Base-by-base conservation (phyloP, 2,329 filamentous ascomycete species). In the Sporothrix humicola region DNA sequence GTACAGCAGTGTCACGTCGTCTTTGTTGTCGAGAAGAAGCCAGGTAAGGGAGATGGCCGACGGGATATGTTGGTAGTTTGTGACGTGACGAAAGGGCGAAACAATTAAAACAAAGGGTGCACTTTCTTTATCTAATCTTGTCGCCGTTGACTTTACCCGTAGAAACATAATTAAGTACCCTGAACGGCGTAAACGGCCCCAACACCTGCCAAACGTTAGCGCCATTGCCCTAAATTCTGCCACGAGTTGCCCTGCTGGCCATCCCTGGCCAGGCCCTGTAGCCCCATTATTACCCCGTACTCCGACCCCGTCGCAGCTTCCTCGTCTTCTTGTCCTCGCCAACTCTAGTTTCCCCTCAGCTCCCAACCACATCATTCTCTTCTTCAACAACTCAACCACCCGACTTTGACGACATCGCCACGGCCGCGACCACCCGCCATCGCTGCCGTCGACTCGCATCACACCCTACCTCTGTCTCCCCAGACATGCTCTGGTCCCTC, bases 401-500 rank as follows among this genome's bases (percentile, higher is more conserved):
- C 3, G 31, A 37, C 20, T 23, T 31, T 17, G 26, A 59, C 56
- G 13, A 66, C 66, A 56, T 56, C 26, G 42, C 37, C 48, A 54
- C 46, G 66, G 66, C 61, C 42, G 61, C 61, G n/a, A 66, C 31
- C 42, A 48, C 17, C 42, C 42, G 4, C 44, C n/a, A 20, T n/a
- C 42, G 61, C 61, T 5, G 61, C 61, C 61, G 42, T 26, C 15
- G n/a, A 5, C n/a, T 6, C 26, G 20, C 3, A 15, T 8, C 5
- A 15, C n/a, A 37, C 23, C 7, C 31, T 37, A n/a, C 20, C 0
- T 0, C 46, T 1, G 13, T 9, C 7, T 15, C 15, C 52, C 46
- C 9, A 23, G 70, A 61, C 15, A 85, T 85, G 84, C 77, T 84
- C 74, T 80, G 80, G 79, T 77, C 75, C 72, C 69, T 78, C 48